A percentile compares a stretch with the other conserved stretches of the same genome.
Evolutionary conservation across 2,329 filamentous ascomycete species (phyloP).

Genomic region (Pezicula carpinea): DNA sequence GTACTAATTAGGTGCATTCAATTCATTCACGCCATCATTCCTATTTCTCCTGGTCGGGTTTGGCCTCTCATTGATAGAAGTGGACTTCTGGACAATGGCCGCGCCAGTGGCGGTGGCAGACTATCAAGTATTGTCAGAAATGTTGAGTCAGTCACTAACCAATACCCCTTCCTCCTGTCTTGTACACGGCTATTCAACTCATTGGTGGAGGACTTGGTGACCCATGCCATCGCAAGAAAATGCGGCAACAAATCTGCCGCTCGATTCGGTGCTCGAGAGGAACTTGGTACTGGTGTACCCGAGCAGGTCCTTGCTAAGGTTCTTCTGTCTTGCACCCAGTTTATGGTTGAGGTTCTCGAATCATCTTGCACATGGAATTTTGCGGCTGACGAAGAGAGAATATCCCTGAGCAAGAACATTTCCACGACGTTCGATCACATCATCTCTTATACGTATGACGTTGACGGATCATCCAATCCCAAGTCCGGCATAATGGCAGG

Average conservation of each 20-base stretch:
- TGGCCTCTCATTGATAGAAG: slow-evolving; percentile 88
- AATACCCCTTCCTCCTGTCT: slow-evolving; percentile 72
- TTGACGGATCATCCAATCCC: slow-evolving; percentile 54
- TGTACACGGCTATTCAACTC: slow-evolving; percentile 70
- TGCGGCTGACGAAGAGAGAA: slow-evolving; percentile 59
- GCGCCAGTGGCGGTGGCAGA: slow-evolving; percentile 59
- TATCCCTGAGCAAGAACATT: slow-evolving; percentile 63
- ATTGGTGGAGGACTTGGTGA: slow-evolving; percentile 71
- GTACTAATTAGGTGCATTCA: slow-evolving; percentile 68
- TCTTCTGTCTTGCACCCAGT: slow-evolving; percentile 67
- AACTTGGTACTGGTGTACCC: slow-evolving; percentile 66
- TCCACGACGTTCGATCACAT: slow-evolving; percentile 67
- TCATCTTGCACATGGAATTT: slow-evolving; percentile 86
- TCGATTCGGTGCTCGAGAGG: slow-evolving; percentile 42
- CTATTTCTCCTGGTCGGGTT: slow-evolving; percentile 72
- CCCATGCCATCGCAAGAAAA: slow-evolving; percentile 63
- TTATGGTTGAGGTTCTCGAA: slow-evolving; percentile 78
- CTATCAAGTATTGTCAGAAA: slow-evolving; percentile 76
- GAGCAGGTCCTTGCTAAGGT: slow-evolving; percentile 73
- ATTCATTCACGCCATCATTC: slow-evolving; percentile 70
- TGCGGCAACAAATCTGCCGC: slow-evolving; percentile 44
- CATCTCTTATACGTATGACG: slow-evolving; percentile 67
- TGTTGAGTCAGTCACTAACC: slow-evolving; percentile 71
- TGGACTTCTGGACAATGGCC: slow-evolving; percentile 71
- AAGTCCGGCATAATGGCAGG: slow-evolving; percentile 33